A percentile compares a stretch with the other conserved stretches of the same genome.
phyloP scores from a whole-genome alignment of 192 early-diverging fungal genomes.

The Podila clonocystis region DNA sequence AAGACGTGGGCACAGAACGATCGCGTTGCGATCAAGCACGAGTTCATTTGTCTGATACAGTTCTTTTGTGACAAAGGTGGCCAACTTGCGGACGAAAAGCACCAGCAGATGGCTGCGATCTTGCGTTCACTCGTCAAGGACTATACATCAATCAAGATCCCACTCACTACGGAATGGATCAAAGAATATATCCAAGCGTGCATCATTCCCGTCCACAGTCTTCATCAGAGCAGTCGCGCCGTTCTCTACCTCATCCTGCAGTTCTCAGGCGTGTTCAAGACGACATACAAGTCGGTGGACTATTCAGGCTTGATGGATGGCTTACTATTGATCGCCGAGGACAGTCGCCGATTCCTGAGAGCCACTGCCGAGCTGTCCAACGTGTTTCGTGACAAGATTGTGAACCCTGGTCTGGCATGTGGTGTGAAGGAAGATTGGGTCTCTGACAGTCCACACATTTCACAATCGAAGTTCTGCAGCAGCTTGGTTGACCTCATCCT shows the following conservation, averaged over 20 bases:
- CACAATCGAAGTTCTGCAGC: slow-evolving; percentile 52
- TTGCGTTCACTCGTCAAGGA: slow-evolving; percentile 59
- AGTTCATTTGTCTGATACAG: slow-evolving; percentile 59
- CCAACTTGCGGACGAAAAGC: slow-evolving; percentile 53
- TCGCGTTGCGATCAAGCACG: slow-evolving; percentile 62
- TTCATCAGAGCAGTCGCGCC: slow-evolving; percentile 32
- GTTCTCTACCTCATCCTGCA: slow-evolving; percentile 22
- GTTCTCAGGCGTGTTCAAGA: slow-evolving; percentile 13
- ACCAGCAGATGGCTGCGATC: slow-evolving; percentile 58
- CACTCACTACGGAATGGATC: slow-evolving; percentile 57
- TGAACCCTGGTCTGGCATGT: slow-evolving; percentile 49
- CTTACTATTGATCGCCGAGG: slow-evolving; percentile 45
- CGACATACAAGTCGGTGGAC: slow-evolving; percentile 58
- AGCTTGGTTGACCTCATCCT: slow-evolving; percentile 60
- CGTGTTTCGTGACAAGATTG: slow-evolving; percentile 54
- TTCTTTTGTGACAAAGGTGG: slow-evolving; percentile 56
- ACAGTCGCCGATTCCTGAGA: slow-evolving; percentile 40
- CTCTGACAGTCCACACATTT: slow-evolving; percentile 16
- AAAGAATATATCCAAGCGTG: slow-evolving; percentile 57
- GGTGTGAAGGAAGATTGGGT: slow-evolving; percentile 56
- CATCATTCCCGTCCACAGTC: slow-evolving; percentile 29
- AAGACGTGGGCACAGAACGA: slow-evolving; percentile 70
- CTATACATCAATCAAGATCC: slow-evolving; percentile 46
- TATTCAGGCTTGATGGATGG: slow-evolving; percentile 59
- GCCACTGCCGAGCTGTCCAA: slow-evolving; percentile 40